phyloP scores from a whole-genome alignment of 1,139 yeast genomes.

The Scheffersomyces quercinus region DNA sequence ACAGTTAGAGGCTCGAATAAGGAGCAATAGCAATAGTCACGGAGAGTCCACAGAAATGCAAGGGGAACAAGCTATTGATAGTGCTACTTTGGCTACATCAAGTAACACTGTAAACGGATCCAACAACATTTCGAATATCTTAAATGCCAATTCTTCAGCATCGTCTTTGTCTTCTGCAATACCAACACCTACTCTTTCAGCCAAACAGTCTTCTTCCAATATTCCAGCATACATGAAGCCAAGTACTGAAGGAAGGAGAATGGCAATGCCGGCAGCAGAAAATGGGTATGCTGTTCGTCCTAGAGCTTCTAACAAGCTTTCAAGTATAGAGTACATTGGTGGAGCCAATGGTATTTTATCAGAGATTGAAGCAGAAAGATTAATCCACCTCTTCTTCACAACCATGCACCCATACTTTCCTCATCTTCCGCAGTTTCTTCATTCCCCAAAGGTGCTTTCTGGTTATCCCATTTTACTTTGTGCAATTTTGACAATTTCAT shows the following conservation, averaged over 20 bases:
- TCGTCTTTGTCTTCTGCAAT: neutral
- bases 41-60: neutral
- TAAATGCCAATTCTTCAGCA: neutral
- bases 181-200: neutral
- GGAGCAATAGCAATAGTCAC: constrained; percentile 1
- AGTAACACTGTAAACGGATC: too few relatives aligned
- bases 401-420: constrained; percentile 92
- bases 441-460: constrained; percentile 63
- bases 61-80: neutral
- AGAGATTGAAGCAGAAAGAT: constrained; percentile 63
- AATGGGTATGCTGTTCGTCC: constrained; percentile 54
- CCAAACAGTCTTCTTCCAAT: constrained; percentile 1
- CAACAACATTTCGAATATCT: neutral
- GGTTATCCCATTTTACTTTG: constrained; percentile 80
- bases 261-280: constrained; percentile 48
- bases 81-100: neutral
- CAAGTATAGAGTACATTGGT: constrained; percentile 68
- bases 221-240: constrained; percentile 15
- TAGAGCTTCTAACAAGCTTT: constrained; percentile 48
- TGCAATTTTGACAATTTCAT: constrained; percentile 75
- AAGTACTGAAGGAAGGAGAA: constrained; percentile 14
- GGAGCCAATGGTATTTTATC: constrained; percentile 57
- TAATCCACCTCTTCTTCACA: constrained; percentile 67
- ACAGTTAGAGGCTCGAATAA: constrained; percentile 32
- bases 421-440: constrained; percentile 74